Conservation (phyloP, 2,329 filamentous ascomycete genomes). For the Cladophialophora chaetospira region DNA sequence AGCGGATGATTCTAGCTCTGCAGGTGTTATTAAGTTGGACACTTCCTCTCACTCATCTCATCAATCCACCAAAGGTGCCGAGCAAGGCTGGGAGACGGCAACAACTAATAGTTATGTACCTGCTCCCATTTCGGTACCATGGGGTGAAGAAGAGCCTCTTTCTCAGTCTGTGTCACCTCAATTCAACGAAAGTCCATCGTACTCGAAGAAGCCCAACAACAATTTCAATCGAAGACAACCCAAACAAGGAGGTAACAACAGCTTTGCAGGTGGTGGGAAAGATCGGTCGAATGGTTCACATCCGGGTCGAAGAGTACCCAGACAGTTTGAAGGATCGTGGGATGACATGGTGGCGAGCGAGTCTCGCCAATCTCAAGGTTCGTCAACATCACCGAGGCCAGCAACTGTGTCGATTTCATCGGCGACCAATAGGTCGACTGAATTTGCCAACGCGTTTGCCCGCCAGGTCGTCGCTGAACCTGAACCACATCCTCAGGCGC, state of each 20-base stretch:
- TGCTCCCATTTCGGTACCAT: conserved; percentile 13
- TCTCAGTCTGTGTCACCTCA: background rate
- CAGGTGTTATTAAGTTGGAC: conserved; percentile 22
- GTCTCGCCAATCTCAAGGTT: conserved; percentile 1
- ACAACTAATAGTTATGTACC: conserved; percentile 18
- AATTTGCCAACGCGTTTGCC: conserved; percentile 8
- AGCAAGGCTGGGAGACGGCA: conserved; percentile 23
- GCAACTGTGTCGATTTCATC: background rate
- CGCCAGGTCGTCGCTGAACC: conserved; percentile 4
- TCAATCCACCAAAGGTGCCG: conserved; percentile 20
- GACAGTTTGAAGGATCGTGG: conserved; percentile 24
- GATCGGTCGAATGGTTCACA: conserved; percentile 1
- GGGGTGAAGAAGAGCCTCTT: conserved; percentile 14
- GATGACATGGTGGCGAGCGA: conserved; percentile 21
- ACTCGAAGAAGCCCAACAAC: background rate
- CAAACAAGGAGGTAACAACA: background rate
- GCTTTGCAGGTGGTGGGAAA: background rate
- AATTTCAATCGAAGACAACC: background rate
- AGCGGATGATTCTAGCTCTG: conserved; percentile 1
- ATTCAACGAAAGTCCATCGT: background rate
- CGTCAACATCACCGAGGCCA: conserved; percentile 11
- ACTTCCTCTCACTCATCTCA: conserved; percentile 21
- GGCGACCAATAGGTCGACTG: conserved; percentile 1
- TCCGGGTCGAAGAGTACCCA: conserved; percentile 7
- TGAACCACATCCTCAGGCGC: conserved; percentile 20